Evolutionary conservation across 2,329 filamentous ascomycete species (phyloP).

Genomic region (Microsporum ferrugineum): DNA sequence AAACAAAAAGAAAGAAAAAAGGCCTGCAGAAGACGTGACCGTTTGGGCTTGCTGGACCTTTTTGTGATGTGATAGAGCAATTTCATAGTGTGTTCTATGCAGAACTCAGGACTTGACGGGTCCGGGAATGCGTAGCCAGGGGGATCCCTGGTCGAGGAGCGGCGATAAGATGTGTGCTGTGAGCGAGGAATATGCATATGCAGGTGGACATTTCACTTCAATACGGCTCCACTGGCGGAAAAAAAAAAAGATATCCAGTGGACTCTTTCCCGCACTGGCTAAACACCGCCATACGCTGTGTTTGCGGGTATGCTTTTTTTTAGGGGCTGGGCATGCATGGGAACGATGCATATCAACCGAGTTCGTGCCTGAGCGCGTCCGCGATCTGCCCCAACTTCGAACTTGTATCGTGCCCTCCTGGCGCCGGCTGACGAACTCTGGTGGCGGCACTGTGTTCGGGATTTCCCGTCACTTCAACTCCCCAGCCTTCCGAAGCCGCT

Average conservation of each 20-base stretch:
- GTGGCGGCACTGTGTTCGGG: neutral
- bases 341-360: slow-evolving; percentile 1
- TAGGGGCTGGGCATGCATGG: slow-evolving; percentile 3
- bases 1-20: neutral
- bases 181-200: neutral
- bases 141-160: neutral
- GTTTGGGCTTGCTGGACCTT: neutral
- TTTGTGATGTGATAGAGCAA: neutral
- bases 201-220: neutral
- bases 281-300: neutral
- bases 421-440: neutral
- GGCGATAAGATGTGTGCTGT: neutral
- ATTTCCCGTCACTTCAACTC: neutral
- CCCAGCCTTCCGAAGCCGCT: neutral
- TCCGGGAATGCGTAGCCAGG: neutral
- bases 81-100: neutral
- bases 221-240: neutral
- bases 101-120: neutral
- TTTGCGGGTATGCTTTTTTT: neutral
- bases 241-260: neutral
- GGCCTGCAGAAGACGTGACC: neutral
- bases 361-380: slow-evolving; percentile 1
- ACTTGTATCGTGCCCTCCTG: neutral
- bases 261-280: neutral
- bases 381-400: neutral